Conservation (phyloP, 352 stramenopile species). For the Pythium rishiriense region DNA sequence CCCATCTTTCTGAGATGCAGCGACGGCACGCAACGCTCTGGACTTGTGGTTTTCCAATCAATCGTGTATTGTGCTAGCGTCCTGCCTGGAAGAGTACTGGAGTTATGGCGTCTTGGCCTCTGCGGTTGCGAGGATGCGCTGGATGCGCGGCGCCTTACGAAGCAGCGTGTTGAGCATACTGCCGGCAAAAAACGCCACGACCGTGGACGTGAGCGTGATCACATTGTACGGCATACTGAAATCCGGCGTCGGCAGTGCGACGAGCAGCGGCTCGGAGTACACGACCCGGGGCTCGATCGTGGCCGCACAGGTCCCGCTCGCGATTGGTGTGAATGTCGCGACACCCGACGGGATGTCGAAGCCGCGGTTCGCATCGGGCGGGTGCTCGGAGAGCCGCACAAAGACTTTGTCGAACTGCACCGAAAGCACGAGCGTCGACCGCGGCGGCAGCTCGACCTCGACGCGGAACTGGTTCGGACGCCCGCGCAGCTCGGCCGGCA, state of each 20-base stretch:
- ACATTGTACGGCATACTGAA: constrained; percentile 93
- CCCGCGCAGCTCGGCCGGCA: constrained; percentile 54
- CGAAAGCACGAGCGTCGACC: constrained; percentile 58
- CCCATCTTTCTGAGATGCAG: neutral
- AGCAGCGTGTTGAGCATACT: constrained; percentile 83
- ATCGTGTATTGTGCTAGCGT: neutral
- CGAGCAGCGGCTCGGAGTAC: constrained; percentile 81
- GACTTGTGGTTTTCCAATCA: neutral
- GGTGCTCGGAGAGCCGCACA: constrained; percentile 77
- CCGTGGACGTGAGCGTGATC: constrained; percentile 89
- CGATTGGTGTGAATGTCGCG: constrained; percentile 41
- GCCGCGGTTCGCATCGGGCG: constrained; percentile 82
- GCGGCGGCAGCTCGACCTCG: constrained; percentile 48
- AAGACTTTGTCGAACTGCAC: constrained; percentile 85
- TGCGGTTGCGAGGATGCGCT: constrained; percentile 55
- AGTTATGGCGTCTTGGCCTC: constrained; percentile 5
- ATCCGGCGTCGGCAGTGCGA: constrained; percentile 82
- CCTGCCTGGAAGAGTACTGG: neutral
- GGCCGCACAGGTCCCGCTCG: neutral
- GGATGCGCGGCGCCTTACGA: constrained; percentile 63
- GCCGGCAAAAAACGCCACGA: constrained; percentile 85
- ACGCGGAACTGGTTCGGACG: constrained; percentile 64
- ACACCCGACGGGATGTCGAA: constrained; percentile 78
- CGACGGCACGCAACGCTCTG: neutral
- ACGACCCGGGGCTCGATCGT: constrained; percentile 36